phyloP scores from a whole-genome alignment of 2,329 filamentous ascomycete species.

The Lasiodiplodia citricola region DNA sequence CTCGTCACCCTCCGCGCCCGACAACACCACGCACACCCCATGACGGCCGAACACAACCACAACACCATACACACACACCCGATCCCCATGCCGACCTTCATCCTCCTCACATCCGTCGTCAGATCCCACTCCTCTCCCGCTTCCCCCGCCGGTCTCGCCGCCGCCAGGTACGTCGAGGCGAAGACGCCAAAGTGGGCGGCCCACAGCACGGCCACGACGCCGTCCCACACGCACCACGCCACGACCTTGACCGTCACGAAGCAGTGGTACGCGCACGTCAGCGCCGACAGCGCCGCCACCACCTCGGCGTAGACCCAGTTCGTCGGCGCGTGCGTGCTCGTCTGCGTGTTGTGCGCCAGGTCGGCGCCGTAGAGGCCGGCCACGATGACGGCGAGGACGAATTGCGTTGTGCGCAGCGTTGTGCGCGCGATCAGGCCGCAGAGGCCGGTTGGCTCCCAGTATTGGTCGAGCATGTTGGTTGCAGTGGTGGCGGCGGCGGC shows the following conservation, averaged over 20 bases:
- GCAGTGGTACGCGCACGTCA: constrained; percentile 8
- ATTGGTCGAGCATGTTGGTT: background rate
- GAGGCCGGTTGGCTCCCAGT: background rate
- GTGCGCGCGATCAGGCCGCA: background rate
- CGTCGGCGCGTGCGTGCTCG: background rate
- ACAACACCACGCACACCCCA: constrained; percentile 8
- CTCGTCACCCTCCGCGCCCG: constrained; percentile 9
- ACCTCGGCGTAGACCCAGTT: constrained; percentile 18
- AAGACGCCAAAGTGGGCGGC: constrained; percentile 4
- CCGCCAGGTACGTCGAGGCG: background rate
- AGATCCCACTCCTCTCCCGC: background rate
- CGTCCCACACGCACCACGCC: constrained; percentile 13
- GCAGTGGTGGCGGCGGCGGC: background rate
- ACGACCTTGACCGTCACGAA: constrained; percentile 5
- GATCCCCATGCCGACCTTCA: background rate
- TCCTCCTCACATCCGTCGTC: background rate
- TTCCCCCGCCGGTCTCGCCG: background rate
- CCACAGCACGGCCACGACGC: constrained; percentile 9
- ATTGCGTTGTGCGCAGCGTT: constrained; percentile 1
- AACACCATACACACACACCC: background rate
- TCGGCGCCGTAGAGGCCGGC: constrained; percentile 12
- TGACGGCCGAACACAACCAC: background rate
- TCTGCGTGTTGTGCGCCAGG: background rate
- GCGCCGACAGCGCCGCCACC: background rate
- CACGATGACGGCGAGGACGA: background rate